Conservation (phyloP, 768 basidiomycete genomes). For the Xanthoconium stramineum region DNA sequence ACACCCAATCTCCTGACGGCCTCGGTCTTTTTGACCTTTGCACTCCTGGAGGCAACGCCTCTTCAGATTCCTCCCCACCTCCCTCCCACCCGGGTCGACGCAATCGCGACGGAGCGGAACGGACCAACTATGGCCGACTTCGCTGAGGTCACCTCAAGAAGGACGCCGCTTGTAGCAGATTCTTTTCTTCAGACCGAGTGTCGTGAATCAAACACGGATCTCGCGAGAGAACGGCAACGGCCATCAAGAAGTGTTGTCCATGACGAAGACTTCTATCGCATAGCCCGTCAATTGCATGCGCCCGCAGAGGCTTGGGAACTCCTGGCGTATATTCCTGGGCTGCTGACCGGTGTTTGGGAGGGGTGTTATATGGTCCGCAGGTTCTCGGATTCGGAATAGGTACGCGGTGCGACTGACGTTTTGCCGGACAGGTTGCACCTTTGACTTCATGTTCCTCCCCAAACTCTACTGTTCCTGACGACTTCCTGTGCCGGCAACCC, state of each 20-base stretch:
- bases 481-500: constrained; percentile 45
- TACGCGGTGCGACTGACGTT: constrained; percentile 15
- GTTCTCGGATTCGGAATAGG: constrained; percentile 15
- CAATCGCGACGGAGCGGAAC: constrained; percentile 40
- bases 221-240: constrained; percentile 30
- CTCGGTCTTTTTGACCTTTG: constrained; percentile 53
- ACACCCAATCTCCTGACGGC: constrained; percentile 40
- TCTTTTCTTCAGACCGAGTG: constrained; percentile 24
- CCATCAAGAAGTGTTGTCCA: constrained; percentile 32
- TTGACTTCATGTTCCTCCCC: constrained; percentile 15
- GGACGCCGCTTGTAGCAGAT: constrained; percentile 52
- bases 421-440: constrained; percentile 27
- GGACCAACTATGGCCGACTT: constrained; percentile 59
- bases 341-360: constrained; percentile 58
- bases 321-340: constrained; percentile 40
- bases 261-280: constrained; percentile 39
- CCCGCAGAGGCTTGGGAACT: constrained; percentile 23
- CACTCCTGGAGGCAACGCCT: constrained; percentile 44
- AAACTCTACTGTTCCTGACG: constrained; percentile 6
- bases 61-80: constrained; percentile 49
- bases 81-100: constrained; percentile 45
- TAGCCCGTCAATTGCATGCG: constrained; percentile 16
- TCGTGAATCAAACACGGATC: constrained; percentile 32
- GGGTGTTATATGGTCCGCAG: constrained; percentile 53
- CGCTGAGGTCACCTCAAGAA: constrained; percentile 36